Base-by-base conservation (phyloP, 176 grass and related monocot species). In the Ampelocalamus luodianensis region DNA sequence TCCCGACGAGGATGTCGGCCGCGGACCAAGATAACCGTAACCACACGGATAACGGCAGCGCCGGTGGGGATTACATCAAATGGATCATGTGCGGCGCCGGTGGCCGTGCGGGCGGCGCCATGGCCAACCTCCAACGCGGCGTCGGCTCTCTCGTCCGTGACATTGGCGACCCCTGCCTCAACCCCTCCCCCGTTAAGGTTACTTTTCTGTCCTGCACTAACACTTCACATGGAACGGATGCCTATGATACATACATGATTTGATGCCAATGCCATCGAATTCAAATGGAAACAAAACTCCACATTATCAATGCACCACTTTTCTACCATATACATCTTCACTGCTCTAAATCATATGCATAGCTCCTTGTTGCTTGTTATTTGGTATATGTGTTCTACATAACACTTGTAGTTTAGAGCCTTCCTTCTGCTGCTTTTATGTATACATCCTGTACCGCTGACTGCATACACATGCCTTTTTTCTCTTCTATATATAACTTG, bases 81-180 rank as follows among this genome's bases (percentile, higher is more conserved):
- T 98, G 95, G 95, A 95, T 98, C 61, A 50, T 66, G 91, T 98
- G 95, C 65, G 89, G 50, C 50, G 50, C 50, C 50, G 16, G 50
- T 53, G 50, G 91, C 50, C 77, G 58, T 49, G 68, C 85, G 10
- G 77, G 88, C 38, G 80, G 77, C 78, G 89, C 89, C 66, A 86
- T 96, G 86, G 91, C 90, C 43, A 91, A 90, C 86, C 86, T 98
- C 58, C 95, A 98, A 20, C 91, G 90, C 45, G 83, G 88, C 20
- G 85, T 98, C 48, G 92, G 95, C 46, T 85, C 93, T 37, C 92
- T 98, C 10, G 95, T 97, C 26, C 85, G 89, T 38, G 91, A 93
- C 82, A 96, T 96, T 26, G 77, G 91, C 40, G 95, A 98, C 6
- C 95, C 95, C 59, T 95, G 93, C 88, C 79, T 92, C 66, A 86